These are phyloP conservation scores for Trametes punicea DNA, from an alignment of 768 basidiomycete genomes.

Conservation along the genomic window DNA sequence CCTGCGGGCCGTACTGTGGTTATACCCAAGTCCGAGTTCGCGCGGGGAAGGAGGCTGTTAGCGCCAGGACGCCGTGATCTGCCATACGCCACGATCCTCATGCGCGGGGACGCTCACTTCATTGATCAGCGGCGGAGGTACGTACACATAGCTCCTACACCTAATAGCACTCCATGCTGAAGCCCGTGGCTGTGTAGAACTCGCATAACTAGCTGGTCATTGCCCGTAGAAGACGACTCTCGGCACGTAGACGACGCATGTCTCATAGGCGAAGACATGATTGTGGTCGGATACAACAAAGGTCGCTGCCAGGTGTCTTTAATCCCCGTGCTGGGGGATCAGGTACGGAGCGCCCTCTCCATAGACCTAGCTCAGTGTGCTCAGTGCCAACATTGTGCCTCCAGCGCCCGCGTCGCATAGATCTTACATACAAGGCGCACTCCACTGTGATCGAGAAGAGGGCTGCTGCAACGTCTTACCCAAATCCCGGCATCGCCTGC, in stretches of 20 bases:
- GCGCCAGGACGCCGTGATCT: conserved; percentile 16
- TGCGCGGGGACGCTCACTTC: conserved; percentile 31
- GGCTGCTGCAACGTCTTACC: conserved; percentile 14
- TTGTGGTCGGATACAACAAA: conserved; percentile 40
- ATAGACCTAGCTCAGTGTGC: background rate
- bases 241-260: conserved; percentile 46
- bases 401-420: conserved; percentile 20
- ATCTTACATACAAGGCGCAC: conserved; percentile 24
- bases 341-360: conserved; percentile 16
- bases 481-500: conserved; percentile 38
- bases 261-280: conserved; percentile 36
- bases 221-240: conserved; percentile 15
- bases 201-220: conserved; percentile 18
- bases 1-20: conserved; percentile 17
- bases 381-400: background rate
- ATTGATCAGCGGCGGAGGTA: conserved; percentile 25
- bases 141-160: conserved; percentile 1
- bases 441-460: conserved; percentile 29
- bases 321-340: conserved; percentile 31
- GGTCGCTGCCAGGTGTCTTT: conserved; percentile 43
- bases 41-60: conserved; percentile 27
- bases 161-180: conserved; percentile 2
- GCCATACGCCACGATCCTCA: conserved; percentile 26
- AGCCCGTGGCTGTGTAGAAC: conserved; percentile 16
- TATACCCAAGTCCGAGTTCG: conserved; percentile 26